Percentiles rank a stretch among this genome's conserved stretches.
phyloP scores from a whole-genome alignment of 495 filamentous ascomycete species.

The Penicillium turbatum region DNA sequence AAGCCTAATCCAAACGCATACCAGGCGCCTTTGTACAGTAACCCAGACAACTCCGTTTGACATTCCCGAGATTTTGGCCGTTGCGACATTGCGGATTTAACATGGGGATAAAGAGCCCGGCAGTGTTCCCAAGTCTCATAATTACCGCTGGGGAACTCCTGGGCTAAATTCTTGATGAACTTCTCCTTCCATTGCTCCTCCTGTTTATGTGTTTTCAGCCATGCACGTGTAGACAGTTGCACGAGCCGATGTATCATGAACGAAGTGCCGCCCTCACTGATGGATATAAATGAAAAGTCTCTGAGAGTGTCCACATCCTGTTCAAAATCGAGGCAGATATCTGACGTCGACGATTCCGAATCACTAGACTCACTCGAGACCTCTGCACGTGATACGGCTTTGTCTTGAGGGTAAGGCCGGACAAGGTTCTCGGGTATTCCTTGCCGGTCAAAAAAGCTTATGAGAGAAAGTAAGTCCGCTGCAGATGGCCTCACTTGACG shows the following conservation, averaged over 20 bases:
- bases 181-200: background rate
- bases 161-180: background rate
- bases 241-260: background rate
- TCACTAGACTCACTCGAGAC: too few relatives aligned
- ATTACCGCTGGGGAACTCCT: background rate
- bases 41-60: background rate
- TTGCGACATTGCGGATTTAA: background rate
- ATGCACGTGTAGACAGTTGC: background rate
- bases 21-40: background rate
- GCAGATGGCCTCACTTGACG: slow-evolving; percentile 12
- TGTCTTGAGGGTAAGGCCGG: background rate
- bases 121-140: background rate
- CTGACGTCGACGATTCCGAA: background rate
- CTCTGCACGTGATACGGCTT: too few relatives aligned
- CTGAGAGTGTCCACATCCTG: slow-evolving; percentile 12
- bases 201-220: background rate
- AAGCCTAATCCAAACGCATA: background rate
- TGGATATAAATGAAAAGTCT: background rate
- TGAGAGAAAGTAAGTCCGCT: slow-evolving; percentile 22
- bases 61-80: background rate
- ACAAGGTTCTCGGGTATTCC: slow-evolving; percentile 4
- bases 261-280: background rate
- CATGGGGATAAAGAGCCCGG: background rate
- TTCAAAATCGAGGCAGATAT: slow-evolving; percentile 18
- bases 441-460: slow-evolving; percentile 22